Evolutionary conservation across 345 rosid genomes (phyloP).

Genomic region (Eucalyptus pauciflora): DNA sequence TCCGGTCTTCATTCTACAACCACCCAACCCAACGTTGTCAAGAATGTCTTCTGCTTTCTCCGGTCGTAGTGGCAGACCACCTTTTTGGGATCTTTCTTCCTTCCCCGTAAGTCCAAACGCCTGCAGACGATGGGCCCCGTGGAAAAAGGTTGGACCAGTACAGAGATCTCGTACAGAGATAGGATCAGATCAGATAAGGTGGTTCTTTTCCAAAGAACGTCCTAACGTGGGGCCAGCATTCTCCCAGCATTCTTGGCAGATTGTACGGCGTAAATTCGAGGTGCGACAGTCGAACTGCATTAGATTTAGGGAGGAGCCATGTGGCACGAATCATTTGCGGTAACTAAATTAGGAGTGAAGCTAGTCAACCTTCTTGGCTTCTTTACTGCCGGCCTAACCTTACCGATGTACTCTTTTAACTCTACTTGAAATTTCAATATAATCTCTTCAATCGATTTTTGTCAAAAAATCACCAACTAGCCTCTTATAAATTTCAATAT

Average conservation of each 20-base stretch:
- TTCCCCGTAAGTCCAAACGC: no score
- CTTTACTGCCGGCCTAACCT: neutral
- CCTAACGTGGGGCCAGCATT: neutral
- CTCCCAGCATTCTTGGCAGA: neutral
- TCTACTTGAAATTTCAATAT: no score
- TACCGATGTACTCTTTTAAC: no score
- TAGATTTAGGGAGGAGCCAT: neutral
- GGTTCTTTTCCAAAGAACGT: neutral
- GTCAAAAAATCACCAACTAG: fast-evolving
- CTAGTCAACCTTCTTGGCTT: neutral
- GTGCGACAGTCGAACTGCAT: neutral
- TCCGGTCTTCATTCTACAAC: neutral
- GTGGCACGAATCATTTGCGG: neutral
- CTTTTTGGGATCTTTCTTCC: neutral
- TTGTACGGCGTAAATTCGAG: neutral
- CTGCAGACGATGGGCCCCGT: no score
- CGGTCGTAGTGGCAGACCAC: neutral
- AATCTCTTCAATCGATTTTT: no score
- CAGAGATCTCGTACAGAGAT: neutral
- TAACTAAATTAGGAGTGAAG: neutral
- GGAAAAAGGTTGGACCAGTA: no score
- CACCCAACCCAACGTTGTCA: neutral
- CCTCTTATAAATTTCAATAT: no score
- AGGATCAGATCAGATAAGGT: no score
- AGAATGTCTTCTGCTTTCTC: neutral